Conservation (phyloP, 139 green algal species). For the Dunaliella sp. region DNA sequence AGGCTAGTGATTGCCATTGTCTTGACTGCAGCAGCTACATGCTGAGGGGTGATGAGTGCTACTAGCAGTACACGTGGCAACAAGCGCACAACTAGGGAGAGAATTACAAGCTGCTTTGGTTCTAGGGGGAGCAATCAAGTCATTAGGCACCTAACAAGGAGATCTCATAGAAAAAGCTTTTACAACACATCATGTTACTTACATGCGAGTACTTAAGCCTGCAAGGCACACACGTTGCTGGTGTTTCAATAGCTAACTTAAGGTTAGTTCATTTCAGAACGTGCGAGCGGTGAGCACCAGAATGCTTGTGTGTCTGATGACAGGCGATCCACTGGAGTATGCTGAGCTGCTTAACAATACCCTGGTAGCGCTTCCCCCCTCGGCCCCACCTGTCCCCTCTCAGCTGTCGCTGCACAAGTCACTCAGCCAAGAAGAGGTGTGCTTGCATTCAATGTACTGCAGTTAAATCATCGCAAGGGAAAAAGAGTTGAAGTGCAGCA, state of each 20-base stretch:
- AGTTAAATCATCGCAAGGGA: no score
- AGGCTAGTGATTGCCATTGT: no score
- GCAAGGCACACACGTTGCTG: neutral
- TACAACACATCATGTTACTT: neutral
- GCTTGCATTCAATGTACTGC: neutral
- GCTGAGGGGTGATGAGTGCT: no score
- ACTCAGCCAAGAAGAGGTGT: neutral
- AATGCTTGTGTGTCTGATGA: neutral
- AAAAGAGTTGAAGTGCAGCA: neutral
- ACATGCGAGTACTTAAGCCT: neutral
- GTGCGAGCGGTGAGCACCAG: no score
- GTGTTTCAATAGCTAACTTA: neutral
- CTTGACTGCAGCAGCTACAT: no score
- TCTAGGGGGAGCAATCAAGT: no score
- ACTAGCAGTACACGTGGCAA: no score
- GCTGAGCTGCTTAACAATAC: neutral
- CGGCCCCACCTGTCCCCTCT: neutral
- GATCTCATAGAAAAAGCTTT: no score
- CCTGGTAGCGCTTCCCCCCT: neutral
- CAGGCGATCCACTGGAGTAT: neutral
- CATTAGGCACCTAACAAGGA: no score
- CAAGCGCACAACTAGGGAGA: no score
- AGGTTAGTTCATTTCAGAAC: neutral
- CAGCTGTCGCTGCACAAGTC: neutral
- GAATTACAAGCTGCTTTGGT: no score